Base-by-base conservation (phyloP, 805 yeast species). In the Suhomyces xylopsoci region DNA sequence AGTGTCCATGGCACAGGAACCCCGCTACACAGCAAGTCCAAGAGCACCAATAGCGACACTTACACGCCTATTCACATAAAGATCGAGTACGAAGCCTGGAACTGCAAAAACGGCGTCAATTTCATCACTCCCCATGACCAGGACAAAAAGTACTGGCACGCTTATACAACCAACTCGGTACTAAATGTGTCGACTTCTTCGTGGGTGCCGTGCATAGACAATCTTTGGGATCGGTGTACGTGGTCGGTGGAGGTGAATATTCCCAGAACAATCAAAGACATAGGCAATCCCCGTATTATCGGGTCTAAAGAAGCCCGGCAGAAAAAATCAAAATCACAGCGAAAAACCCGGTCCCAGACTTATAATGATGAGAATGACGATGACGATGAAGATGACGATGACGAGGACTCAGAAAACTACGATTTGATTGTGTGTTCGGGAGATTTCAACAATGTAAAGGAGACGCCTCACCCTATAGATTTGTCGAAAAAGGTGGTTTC, bases 161-260 rank as follows among this genome's bases (percentile, higher is more conserved):
- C 90, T 2, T 91, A 88, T 67, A 93, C 98, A 0, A 77, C 82
- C 1, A 92, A 93, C 62, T 78, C 89, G 4, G 91, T 90, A 26
- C 69, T 85, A 45, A 90, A 90, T 15, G 78, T 87, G 3, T 82
- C 94, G 14, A 88, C 98, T 0, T 89, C 97, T 2, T 87, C 91
- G n/a, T 94, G 99, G 99, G 88, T 94, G 47, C 99, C 99, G 0
- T 94, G 99, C 65, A 79, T 94, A 5, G 97, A 94, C 58, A 88
- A 87, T 45, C 67, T 91, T 30, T 87, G 92, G 81, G 97, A 91
- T 60, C 81, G 90, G 55, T 87, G 88, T 43, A 87, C 97, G 0
- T 94, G 98, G 98, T 91, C 91, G 56, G 65, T 94, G 8, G 96
- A 90, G 63, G 75, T 94, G n/a, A 82, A 85, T 55, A 84, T 90